Evolutionary conservation across 139 green algal species (phyloP), one percentile per base, ranked within the genome.

Genomic region (Spirogloea muscicola): DNA sequence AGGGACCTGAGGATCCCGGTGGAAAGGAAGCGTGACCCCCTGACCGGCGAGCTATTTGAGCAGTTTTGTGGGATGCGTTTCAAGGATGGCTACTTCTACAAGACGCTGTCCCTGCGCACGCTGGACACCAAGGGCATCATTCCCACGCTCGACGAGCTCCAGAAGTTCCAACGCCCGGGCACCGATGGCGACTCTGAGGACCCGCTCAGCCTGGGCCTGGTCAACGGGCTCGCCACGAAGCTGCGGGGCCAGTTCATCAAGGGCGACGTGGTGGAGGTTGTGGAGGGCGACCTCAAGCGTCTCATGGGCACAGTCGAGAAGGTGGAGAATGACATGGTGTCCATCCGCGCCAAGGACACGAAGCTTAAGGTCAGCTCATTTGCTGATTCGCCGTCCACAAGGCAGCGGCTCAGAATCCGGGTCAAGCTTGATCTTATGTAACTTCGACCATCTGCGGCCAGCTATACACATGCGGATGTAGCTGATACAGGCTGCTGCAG

Each of bases 91-190:
- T 97, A 97, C 84, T 48, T 91, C 31, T 46, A 93, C 62, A 88
- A 90, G 31, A 78, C 62, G 0, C 76, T 94, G 33, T 86, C 89
- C 37, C 78, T 96, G 33, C 91, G 91, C 72, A 77, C 49, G 7
- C 40, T 76, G 38, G 49, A 82, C 18, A 72, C 49, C 21, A 64
- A 64, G 9, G 68, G 59, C 36, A 44, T 82, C 13, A 31, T 51
- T 33, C 93, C 92, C 1, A 86, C 90, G 1, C 72, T 97, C 57
- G 92, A 97, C 29, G 92, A 98, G 84, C 79, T 98, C 43, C 85
- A 90, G 49, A 80, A 83, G 39, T 98, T 92, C 85, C 92, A 96
- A 46, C 59, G 84, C 34, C 83, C 80, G 2, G 61, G 38, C 38
- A 27, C 6, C 9, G 39, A 57, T 10, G 68, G 51, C 25, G 33